These are phyloP conservation scores for Nicotiana benthamiana DNA, from an alignment of 257 asterid genomes.

Conservation along the genomic window DNA sequence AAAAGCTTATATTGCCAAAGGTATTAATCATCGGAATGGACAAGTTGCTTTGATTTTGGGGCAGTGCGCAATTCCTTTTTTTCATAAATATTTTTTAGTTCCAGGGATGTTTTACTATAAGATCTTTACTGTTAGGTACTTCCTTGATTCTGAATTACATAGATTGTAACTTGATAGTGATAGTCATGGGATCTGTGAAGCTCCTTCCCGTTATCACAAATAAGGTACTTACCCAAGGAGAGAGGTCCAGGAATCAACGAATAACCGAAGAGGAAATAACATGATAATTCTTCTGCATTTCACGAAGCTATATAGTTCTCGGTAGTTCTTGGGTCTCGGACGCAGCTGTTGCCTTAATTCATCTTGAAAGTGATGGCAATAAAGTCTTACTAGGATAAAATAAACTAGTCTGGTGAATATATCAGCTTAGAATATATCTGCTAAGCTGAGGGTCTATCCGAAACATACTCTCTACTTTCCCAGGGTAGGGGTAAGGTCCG, in stretches of 20 bases:
- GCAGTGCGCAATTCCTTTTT: background rate
- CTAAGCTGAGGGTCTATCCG: no score
- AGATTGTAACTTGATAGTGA: background rate
- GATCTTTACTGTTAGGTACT: background rate
- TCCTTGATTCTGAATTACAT: background rate
- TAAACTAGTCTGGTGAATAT: background rate
- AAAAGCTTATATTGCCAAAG: background rate
- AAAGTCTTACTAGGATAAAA: background rate
- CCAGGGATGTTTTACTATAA: background rate
- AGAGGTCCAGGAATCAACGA: background rate
- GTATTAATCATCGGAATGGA: background rate
- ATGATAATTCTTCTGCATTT: background rate
- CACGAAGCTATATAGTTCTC: background rate
- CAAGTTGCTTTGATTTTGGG: background rate
- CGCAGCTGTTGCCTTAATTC: background rate
- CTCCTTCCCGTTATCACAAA: background rate
- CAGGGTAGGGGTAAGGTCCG: no score
- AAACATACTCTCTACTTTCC: no score
- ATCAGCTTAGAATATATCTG: background rate
- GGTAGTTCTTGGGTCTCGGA: background rate
- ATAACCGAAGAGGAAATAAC: background rate
- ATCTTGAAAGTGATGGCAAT: background rate
- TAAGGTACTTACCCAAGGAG: background rate
- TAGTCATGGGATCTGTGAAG: background rate
- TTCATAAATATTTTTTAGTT: background rate